phyloP scores from a whole-genome alignment of 2,329 filamentous ascomycete species.

The Pseudogymnoascus sp. region DNA sequence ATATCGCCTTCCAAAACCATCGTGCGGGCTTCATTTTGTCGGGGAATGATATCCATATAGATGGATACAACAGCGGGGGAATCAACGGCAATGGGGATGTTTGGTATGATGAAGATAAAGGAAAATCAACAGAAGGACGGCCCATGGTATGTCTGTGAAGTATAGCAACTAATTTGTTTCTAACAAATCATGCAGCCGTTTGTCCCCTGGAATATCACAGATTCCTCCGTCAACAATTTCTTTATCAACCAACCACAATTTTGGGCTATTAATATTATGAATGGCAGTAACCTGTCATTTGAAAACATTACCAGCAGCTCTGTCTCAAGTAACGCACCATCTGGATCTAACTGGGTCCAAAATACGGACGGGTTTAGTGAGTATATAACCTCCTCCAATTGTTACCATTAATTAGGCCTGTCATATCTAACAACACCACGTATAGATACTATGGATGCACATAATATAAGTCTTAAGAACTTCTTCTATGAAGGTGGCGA shows the following conservation, averaged over 20 bases:
- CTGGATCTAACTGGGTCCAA: no score
- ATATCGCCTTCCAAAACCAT: constrained; percentile 48
- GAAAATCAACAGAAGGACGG: constrained; percentile 40
- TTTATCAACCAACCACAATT: background rate
- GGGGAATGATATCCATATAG: constrained; percentile 42
- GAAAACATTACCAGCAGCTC: no score
- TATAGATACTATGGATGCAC: constrained; percentile 48
- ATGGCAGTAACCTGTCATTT: no score
- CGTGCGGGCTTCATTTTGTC: constrained; percentile 44
- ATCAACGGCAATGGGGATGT: constrained; percentile 47
- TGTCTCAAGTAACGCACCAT: no score
- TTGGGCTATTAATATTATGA: no score
- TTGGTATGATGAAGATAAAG: constrained; percentile 41
- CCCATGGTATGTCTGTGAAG: constrained; percentile 35
- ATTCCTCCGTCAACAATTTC: constrained; percentile 20
- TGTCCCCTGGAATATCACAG: constrained; percentile 49
- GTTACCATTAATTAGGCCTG: no score
- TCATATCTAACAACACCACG: constrained; percentile 37
- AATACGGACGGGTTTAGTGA: background rate
- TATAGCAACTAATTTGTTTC: no score
- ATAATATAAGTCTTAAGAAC: constrained; percentile 42
- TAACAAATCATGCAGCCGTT: no score
- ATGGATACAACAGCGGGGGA: constrained; percentile 37
- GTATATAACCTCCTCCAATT: background rate
- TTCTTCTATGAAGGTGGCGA: constrained; percentile 49